phyloP scores from a whole-genome alignment of 176 grass and related monocot species.

The Raddia distichophylla region DNA sequence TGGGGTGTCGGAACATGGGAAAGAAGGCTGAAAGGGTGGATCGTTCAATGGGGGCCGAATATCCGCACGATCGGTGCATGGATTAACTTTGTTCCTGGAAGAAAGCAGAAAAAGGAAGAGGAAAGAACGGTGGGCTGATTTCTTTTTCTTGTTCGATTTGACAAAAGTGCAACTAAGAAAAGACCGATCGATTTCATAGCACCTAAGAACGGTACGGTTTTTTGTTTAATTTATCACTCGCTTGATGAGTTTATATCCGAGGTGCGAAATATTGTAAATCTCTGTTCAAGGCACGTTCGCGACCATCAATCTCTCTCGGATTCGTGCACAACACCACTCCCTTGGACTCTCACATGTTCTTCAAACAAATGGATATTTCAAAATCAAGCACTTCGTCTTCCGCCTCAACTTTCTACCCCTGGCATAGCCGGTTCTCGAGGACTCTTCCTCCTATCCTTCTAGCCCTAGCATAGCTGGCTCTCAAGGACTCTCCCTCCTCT shows the following conservation, averaged over 20 bases:
- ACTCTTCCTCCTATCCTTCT: too few relatives aligned
- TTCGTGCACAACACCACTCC: too few relatives aligned
- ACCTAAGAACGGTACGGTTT: neutral
- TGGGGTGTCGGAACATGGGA: neutral
- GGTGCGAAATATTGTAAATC: neutral
- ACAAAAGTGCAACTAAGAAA: slow-evolving; percentile 7
- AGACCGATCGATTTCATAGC: neutral
- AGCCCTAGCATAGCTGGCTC: too few relatives aligned
- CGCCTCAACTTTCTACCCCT: too few relatives aligned
- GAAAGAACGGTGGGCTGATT: neutral
- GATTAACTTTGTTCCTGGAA: slow-evolving; percentile 11
- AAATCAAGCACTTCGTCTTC: too few relatives aligned
- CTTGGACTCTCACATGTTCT: too few relatives aligned
- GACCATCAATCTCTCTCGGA: too few relatives aligned
- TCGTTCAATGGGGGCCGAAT: neutral
- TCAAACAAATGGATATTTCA: too few relatives aligned
- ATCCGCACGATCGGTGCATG: neutral
- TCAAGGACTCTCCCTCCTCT: too few relatives aligned
- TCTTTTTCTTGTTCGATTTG: neutral
- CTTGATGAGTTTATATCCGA: neutral
- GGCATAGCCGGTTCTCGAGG: too few relatives aligned
- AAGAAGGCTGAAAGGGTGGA: neutral
- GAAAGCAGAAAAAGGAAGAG: neutral
- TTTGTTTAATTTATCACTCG: neutral
- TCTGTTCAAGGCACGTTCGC: too few relatives aligned